Evolutionary conservation across 2,329 filamentous ascomycete species (phyloP), one percentile per base, ranked within the genome.

Genomic region (Arthrobotrys pseudoclavata): DNA sequence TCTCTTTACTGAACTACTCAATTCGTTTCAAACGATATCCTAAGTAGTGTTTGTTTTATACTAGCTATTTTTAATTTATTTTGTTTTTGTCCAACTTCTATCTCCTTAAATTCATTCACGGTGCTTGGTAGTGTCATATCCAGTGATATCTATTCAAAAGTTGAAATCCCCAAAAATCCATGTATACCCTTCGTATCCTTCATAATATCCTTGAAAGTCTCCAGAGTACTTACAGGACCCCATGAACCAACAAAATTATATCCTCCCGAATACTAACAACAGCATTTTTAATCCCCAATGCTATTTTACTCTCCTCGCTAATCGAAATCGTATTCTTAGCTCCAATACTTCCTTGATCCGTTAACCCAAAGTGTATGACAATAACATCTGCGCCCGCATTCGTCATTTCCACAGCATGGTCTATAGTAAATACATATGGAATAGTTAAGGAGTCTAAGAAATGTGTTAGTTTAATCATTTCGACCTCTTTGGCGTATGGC

Each of bases 81-180:
- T 15, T 34, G 20, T 1, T 42, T 15, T 31, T 6, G 63, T 5
- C 62, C 31, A 10, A 53, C 10, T 18, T 34, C 0, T 79, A 80
- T 67, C 10, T 80, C 80, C 80, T 89, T 89, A 82, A 90, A 90
- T 15, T 84, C 83, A 79, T 84, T 85, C 3, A 87, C 88, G 50
- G 87, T 88, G 63, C 86, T 85, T 61, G 86, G 88, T 69, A 92
- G 91, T 0, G 90, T 90, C 74, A 87, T 84, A 81, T 92, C 90
- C 10, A 92, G 90, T 0, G 90, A 90, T 78, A 92, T 83, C 50
- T 90, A 84, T 83, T 92, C 90, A 88, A 92, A 91, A 67, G 88
- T 89, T 78, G 89, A 91, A 10, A 90, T 91, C 0, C 90, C 91
- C 80, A 89, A 92, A 82, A 92, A 92, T 0, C 91, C 90, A 83